Evolutionary conservation across 1,284 basidiomycete species (phyloP).

Genomic region (Pyrrhoderma lamaoense): DNA sequence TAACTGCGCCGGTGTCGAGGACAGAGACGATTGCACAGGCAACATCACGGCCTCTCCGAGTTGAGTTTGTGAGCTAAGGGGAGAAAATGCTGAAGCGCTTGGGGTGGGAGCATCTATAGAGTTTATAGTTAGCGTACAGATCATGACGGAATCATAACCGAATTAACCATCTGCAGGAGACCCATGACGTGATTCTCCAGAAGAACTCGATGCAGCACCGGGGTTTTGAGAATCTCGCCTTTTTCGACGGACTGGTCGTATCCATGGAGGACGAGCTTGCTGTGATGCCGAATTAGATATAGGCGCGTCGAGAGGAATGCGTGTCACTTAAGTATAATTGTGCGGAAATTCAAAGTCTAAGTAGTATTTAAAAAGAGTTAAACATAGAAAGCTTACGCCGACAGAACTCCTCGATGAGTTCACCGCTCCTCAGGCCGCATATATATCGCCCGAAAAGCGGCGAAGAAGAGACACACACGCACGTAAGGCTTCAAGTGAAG

Average conservation of each 20-base stretch:
- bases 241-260: slow-evolving; percentile 78
- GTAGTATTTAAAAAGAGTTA: not conserved
- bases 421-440: slow-evolving; percentile 80
- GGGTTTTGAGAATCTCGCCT: not conserved
- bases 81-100: not conserved
- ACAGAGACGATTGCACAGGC: not conserved
- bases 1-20: not conserved
- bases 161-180: slow-evolving; percentile 10
- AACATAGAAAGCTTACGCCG: slow-evolving; percentile 50
- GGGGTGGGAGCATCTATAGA: not conserved
- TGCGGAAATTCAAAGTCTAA: slow-evolving; percentile 8
- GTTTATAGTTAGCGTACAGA: not conserved
- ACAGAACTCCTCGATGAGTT: slow-evolving; percentile 89
- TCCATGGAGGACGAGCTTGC: slow-evolving; percentile 73
- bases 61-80: not conserved
- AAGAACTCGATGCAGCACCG: slow-evolving; percentile 7
- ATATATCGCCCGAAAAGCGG: slow-evolving; percentile 75
- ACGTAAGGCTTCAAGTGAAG: slow-evolving; percentile 74
- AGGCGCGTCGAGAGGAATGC: slow-evolving; percentile 70
- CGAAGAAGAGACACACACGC: slow-evolving; percentile 78
- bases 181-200: slow-evolving; percentile 15
- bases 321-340: slow-evolving; percentile 54
- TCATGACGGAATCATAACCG: not conserved
- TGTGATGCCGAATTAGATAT: slow-evolving; percentile 33
- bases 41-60: not conserved